Conservation (phyloP, 805 yeast species). For the Metschnikowia similis region DNA sequence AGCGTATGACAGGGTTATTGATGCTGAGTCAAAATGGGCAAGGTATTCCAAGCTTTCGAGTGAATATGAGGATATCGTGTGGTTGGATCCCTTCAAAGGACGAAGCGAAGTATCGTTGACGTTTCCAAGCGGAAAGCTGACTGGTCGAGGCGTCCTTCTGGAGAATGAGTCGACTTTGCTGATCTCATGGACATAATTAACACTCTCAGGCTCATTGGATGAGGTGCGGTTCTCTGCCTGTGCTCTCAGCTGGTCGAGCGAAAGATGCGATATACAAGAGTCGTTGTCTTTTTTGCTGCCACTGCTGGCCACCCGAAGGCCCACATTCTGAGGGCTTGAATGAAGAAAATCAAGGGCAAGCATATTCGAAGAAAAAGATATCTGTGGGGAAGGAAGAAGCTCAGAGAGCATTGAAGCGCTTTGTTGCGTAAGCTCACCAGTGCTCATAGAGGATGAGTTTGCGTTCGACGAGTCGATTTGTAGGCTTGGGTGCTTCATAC, state of each 20-base stretch:
- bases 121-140: constrained; percentile 12
- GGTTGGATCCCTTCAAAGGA: constrained; percentile 31
- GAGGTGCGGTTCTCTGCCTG: neutral
- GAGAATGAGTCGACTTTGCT: constrained; percentile 19
- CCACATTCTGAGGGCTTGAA: neutral
- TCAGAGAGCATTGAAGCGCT: constrained; percentile 31
- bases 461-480: neutral
- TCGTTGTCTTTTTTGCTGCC: neutral
- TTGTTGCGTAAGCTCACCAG: constrained; percentile 28
- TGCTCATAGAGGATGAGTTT: constrained; percentile 18
- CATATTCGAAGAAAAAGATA: constrained; percentile 10
- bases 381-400: constrained; percentile 38
- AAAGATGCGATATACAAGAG: neutral
- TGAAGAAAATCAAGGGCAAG: neutral
- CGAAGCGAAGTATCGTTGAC: constrained; percentile 22
- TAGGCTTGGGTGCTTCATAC: neutral
- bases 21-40: neutral
- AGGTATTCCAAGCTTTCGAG: neutral
- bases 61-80: constrained; percentile 22
- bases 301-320: neutral
- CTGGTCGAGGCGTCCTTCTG: constrained; percentile 9
- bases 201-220: neutral
- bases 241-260: neutral
- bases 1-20: neutral
- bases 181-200: constrained; percentile 18